Evolutionary conservation across 352 stramenopile species (phyloP), one percentile per base, ranked within the genome.

Genomic region (Blastocystis sp.): DNA sequence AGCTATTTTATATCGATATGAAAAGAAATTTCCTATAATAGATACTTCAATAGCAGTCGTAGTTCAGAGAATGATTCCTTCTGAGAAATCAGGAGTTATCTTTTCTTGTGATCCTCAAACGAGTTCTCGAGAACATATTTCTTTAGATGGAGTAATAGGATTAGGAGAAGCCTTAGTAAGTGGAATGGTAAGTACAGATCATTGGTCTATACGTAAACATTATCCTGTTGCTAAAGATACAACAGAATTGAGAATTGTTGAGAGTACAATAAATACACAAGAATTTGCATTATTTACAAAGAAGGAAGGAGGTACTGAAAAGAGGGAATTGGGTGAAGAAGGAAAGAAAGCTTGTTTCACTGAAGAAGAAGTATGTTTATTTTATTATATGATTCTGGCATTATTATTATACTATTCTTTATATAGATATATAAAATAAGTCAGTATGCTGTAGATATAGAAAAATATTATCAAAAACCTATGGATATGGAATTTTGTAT

Each of bases 401-500:
- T n/a, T n/a, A n/a, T n/a, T n/a, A n/a, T n/a, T n/a, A n/a, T n/a
- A n/a, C n/a, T n/a, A n/a, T n/a, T n/a, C n/a, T n/a, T n/a, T n/a
- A n/a, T n/a, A n/a, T 35, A 62, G 52, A 62, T 62, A 6, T 23
- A 54, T 4, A 9, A 19, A 11, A 48, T 62, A 11, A 34, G 37
- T 2, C 7, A 35, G 7, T 19, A 10, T 13, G 32, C n/a, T 3
- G 30, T 62, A 2, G 31, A 54, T 7, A 62, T 62, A 18, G 52
- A 62, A 31, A 62, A 62, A 42, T 62, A 62, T 27, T 62, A 62
- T 18, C 52, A 62, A 18, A 48, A 34, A 41, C 52, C 52, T 7
- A 62, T 62, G 52, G 52, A 62, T 21, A 48, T 62, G 5, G 52
- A 62, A n/a, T 62, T 62, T 27, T 37, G 25, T 31, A 32, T 62